Evolutionary conservation across 805 yeast genomes (phyloP).

Genomic region (Vanderwaltozyma verrucispora): DNA sequence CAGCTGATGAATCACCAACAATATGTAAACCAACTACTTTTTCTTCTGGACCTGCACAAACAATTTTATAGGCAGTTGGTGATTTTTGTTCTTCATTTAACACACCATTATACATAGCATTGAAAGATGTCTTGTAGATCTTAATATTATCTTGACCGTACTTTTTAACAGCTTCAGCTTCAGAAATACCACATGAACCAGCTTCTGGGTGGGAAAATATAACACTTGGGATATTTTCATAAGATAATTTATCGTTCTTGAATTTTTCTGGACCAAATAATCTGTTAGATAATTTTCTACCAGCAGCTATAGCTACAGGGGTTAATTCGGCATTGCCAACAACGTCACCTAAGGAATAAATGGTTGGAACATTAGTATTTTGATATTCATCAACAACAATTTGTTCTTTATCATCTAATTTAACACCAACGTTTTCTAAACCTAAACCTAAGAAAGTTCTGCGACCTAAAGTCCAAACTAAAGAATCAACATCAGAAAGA

Average conservation of each 20-base stretch:
- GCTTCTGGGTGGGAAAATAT: conserved; percentile 98
- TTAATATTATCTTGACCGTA: conserved; percentile 76
- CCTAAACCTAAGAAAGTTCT: conserved; percentile 64
- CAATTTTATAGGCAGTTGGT: conserved; percentile 78
- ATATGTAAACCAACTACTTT: conserved; percentile 93
- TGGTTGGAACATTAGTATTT: conserved; percentile 57
- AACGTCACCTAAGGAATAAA: conserved; percentile 89
- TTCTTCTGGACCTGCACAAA: conserved; percentile 71
- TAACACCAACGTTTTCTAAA: conserved; percentile 64
- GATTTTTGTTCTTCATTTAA: conserved; percentile 49
- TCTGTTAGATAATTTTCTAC: conserved; percentile 86
- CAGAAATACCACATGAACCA: conserved; percentile 84
- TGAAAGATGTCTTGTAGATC: conserved; percentile 72
- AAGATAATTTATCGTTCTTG: conserved; percentile 73
- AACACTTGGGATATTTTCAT: conserved; percentile 82
- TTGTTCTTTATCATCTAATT: conserved; percentile 49
- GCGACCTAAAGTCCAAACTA: conserved; percentile 95
- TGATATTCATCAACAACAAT: conserved; percentile 82
- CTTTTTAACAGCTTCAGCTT: conserved; percentile 63
- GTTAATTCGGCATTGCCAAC: conserved; percentile 89
- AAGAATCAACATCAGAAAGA: conserved; percentile 65
- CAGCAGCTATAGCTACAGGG: conserved; percentile 98
- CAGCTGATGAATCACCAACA: conserved; percentile 85
- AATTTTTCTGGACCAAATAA: conserved; percentile 71
- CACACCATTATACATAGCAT: conserved; percentile 90